Base-by-base conservation (phyloP, 352 stramenopile species). In the Pythium insidiosum region DNA sequence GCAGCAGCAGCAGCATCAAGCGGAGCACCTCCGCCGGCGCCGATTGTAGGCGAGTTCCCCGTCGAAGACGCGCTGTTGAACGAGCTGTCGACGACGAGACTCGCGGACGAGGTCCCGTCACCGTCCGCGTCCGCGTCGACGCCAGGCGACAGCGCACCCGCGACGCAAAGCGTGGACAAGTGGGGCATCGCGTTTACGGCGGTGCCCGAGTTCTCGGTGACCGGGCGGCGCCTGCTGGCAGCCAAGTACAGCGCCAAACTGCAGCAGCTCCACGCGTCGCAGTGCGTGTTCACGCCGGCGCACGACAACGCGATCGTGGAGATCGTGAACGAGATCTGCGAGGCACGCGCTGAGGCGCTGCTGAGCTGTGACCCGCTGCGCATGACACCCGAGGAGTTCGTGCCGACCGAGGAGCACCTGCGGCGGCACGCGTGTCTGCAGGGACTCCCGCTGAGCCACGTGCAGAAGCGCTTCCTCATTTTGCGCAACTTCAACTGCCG, bases 161-260 rank as follows among this genome's bases (percentile, higher is more conserved):
- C 61, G 2, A 47, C 58, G 6, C 55, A 58, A 36, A 50, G 43
- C 3, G 50, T 68, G 9, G 73, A 92, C 28, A 92, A 89, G 50
- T 94, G 82, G 82, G 82, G 82, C n/a, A 66, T 94, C 18, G 74
- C 74, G 5, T 92, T 94, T 36, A 94, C 77, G 6, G 82, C 77
- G 0, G 80, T 94, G 2, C 79, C 79, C 1, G 82, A 94, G 48
- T 92, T 91, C 40, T 92, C 79, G 0, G 61, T 90, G 18, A 89
- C 79, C 6, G 82, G 79, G 1, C 58, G 82, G 2, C 66, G 78
- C 6, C 33, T 94, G 37, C 60, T 94, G 11, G 77, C 82, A 16
- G 58, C 64, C 2, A 90, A 89, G 50, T 92, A 91, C 44, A 53
- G 59, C 18, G 35, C 46, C 11, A 87, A 84, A 25, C 57, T 94